Base-by-base conservation (phyloP, 176 grass and related monocot species). In the Aechmea fasciata region DNA sequence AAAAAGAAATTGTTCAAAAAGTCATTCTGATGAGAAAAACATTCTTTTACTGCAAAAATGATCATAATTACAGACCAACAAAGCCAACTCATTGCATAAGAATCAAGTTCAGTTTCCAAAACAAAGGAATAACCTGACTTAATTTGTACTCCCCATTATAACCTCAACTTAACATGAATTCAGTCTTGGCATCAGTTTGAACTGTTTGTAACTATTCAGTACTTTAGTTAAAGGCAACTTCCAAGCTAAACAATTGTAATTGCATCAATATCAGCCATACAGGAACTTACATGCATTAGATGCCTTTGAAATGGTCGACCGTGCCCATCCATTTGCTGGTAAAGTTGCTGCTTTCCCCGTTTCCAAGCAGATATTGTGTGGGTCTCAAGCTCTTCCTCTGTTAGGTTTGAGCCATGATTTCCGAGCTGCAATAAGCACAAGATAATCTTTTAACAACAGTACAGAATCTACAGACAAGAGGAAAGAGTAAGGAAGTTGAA, bases 311-410 rank as follows among this genome's bases (percentile, higher is more conserved):
- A 77, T 64, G 89, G 65, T 66, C 69, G 80, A 65, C 82, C 79
- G 66, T 83, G 89, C 19, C 75, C 83, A 74, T 85, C 84, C 10
- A 72, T 78, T 73, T 83, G 83, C 71, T 57, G 77, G 67, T 84
- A 99, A 75, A 77, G 73, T 64, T 99, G 95, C 24, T 73, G 79
- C 72, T 99, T 99, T 70, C 77, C 85, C 23, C 90, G 84, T 75
- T 99, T 99, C 95, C 95, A 99, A 53, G 95, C 95, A 83, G 87
- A 94, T 82, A 99, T 99, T 24, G 95, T 90, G 57, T 99, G 95
- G 15, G 90, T 99, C 70, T 99, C 95, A 57, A 93, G 90, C 83
- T 99, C 89, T 50, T 93, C 87, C 69, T 99, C 95, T 69, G 90
- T 91, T 72, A 99, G 73, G 78, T 85, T 99, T 17, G 90, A 90